These are phyloP conservation scores for Vitis vinifera DNA, from an alignment of 164 flowering plant genomes.

Conservation along the genomic window DNA sequence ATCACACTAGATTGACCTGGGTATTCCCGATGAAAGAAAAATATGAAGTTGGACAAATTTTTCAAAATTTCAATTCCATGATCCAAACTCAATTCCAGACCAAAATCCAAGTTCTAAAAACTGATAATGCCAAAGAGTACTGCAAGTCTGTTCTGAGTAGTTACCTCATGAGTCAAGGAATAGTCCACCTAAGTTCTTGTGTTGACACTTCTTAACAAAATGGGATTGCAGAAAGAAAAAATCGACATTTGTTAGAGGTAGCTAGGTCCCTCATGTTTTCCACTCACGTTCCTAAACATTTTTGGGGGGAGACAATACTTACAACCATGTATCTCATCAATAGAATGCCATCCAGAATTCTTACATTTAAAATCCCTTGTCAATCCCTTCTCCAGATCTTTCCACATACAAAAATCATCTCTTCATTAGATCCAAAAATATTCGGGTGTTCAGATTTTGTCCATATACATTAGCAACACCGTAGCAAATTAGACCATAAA, in stretches of 20 bases:
- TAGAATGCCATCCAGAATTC: neutral
- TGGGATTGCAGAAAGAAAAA: too few relatives aligned
- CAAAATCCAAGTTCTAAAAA: neutral
- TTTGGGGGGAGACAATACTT: neutral
- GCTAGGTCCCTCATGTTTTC: too few relatives aligned
- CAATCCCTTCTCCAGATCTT: neutral
- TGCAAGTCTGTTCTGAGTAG: too few relatives aligned
- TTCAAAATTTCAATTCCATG: neutral
- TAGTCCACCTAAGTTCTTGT: too few relatives aligned
- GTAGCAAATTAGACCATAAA: too few relatives aligned
- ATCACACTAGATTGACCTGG: neutral
- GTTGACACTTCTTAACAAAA: too few relatives aligned
- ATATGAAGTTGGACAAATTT: neutral
- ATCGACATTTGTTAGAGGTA: too few relatives aligned
- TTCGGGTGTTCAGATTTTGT: too few relatives aligned
- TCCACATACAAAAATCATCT: neutral
- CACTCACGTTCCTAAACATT: neutral
- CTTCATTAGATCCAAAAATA: too few relatives aligned
- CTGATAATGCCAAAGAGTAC: neutral
- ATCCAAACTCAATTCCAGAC: neutral
- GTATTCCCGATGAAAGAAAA: neutral
- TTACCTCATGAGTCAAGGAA: too few relatives aligned
- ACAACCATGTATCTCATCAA: neutral
- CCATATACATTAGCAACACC: too few relatives aligned
- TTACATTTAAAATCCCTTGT: neutral